A percentile compares a stretch with the other conserved stretches of the same genome.
phyloP scores from a whole-genome alignment of 805 yeast genomes.

The Starmerella apicola region DNA sequence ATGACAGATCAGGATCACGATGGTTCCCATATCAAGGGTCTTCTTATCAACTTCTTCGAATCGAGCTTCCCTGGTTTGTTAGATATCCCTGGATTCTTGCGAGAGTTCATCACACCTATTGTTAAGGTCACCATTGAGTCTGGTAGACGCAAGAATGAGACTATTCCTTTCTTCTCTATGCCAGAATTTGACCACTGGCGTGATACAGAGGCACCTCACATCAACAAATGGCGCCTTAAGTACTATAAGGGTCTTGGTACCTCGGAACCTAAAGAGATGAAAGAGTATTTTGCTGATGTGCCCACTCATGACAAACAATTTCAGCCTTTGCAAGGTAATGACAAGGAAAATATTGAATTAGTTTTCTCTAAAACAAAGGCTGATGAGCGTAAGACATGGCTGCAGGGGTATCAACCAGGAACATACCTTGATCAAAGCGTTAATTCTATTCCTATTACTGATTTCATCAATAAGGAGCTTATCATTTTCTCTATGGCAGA shows the following conservation, averaged over 20 bases:
- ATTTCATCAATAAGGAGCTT: constrained; percentile 87
- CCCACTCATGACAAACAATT: constrained; percentile 79
- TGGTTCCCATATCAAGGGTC: constrained; percentile 95
- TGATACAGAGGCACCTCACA: constrained; percentile 58
- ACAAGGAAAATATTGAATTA: constrained; percentile 65
- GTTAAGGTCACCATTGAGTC: constrained; percentile 71
- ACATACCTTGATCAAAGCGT: constrained; percentile 75
- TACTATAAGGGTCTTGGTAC: constrained; percentile 99
- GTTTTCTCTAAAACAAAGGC: constrained; percentile 94
- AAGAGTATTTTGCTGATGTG: constrained; percentile 75
- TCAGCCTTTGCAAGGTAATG: constrained; percentile 63
- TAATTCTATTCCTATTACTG: constrained; percentile 72
- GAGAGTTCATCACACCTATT: constrained; percentile 93
- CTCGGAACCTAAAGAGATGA: constrained; percentile 66
- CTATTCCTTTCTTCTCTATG: constrained; percentile 77
- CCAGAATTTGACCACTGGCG: constrained; percentile 95
- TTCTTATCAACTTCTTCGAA: constrained; percentile 84
- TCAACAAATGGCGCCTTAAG: constrained; percentile 73
- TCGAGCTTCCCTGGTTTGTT: constrained; percentile 88
- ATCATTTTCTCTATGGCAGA: constrained; percentile 95
- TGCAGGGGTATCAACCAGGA: constrained; percentile 81
- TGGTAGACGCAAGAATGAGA: constrained; percentile 32
- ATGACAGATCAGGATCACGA: constrained; percentile 99
- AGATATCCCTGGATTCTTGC: constrained; percentile 78
- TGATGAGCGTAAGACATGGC: constrained; percentile 95